These are phyloP conservation scores for Angophora floribunda DNA, from an alignment of 345 rosid genomes.

Conservation along the genomic window DNA sequence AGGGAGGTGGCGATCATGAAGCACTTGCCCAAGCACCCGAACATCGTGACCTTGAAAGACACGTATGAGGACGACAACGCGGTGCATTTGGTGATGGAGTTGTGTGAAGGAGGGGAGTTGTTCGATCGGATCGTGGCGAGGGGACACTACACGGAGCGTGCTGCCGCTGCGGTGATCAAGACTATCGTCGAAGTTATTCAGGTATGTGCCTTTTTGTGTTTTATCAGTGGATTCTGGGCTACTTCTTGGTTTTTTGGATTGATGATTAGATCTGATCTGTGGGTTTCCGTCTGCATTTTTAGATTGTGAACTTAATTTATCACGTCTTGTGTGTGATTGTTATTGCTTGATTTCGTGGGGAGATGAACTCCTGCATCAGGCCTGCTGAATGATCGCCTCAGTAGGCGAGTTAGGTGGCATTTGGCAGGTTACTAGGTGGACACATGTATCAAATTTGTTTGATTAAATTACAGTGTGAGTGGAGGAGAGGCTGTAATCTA, in stretches of 20 bases:
- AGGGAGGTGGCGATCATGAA: slow-evolving; percentile 98
- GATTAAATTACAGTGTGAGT: not conserved
- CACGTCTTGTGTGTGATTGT: not conserved
- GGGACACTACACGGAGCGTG: slow-evolving; percentile 96
- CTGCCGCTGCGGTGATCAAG: slow-evolving; percentile 82
- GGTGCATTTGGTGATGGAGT: slow-evolving; percentile 93
- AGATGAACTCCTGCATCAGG: not conserved
- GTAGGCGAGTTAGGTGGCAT: not conserved
- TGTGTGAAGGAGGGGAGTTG: slow-evolving; percentile 95
- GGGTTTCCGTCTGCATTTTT: not conserved
- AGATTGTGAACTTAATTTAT: not conserved
- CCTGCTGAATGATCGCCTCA: not conserved
- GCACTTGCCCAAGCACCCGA: slow-evolving; percentile 72
- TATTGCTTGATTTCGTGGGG: not conserved
- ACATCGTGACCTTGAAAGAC: slow-evolving; percentile 67
- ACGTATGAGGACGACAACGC: slow-evolving; percentile 87
- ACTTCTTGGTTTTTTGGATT: not conserved
- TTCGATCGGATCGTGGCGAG: slow-evolving; percentile 94
- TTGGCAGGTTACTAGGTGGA: not conserved
- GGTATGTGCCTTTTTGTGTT: slow-evolving; percentile 22
- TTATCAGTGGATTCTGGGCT: not conserved
- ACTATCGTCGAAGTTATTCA: slow-evolving; percentile 95
- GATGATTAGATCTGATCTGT: not conserved
- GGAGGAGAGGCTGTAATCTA: not conserved
- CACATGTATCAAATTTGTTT: not conserved